These are phyloP conservation scores for Psidium guajava DNA, from an alignment of 345 rosid species.

Conservation along the genomic window DNA sequence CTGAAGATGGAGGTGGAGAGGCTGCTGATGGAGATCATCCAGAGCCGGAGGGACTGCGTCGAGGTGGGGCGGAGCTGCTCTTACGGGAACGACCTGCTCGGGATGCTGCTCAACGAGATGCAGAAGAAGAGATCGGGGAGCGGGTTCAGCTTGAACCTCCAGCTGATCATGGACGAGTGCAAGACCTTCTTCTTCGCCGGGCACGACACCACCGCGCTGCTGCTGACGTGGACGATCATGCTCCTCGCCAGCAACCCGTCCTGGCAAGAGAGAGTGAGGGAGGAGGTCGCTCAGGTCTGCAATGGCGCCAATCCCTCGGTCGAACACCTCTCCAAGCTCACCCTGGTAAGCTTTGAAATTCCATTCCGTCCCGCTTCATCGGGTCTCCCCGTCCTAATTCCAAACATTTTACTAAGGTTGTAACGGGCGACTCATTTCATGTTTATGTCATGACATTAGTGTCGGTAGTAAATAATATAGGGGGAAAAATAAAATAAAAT, in stretches of 20 bases:
- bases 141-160: constrained; percentile 40
- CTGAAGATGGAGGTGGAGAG: constrained; percentile 71
- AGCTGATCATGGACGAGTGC: constrained; percentile 91
- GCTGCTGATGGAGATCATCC: constrained; percentile 74
- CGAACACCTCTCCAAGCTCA: constrained; percentile 66
- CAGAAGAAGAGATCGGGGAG: constrained; percentile 24
- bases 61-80: constrained; percentile 78
- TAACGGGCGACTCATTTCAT: not conserved
- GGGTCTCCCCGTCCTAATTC: not conserved
- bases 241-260: constrained; percentile 68
- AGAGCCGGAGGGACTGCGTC: constrained; percentile 57
- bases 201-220: constrained; percentile 82
- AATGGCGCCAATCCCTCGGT: constrained; percentile 46
- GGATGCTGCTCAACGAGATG: constrained; percentile 69
- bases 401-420: not conserved
- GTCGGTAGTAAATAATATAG: not conserved
- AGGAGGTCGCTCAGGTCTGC: constrained; percentile 56
- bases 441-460: not conserved
- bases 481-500: not conserved
- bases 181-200: constrained; percentile 97
- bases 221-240: constrained; percentile 93
- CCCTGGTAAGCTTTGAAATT: constrained; percentile 31
- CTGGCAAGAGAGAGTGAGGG: constrained; percentile 80
- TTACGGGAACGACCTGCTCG: constrained; percentile 72
- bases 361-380: not conserved